Base-by-base conservation (phyloP, 805 yeast species). In the Yarrowia bubula region DNA sequence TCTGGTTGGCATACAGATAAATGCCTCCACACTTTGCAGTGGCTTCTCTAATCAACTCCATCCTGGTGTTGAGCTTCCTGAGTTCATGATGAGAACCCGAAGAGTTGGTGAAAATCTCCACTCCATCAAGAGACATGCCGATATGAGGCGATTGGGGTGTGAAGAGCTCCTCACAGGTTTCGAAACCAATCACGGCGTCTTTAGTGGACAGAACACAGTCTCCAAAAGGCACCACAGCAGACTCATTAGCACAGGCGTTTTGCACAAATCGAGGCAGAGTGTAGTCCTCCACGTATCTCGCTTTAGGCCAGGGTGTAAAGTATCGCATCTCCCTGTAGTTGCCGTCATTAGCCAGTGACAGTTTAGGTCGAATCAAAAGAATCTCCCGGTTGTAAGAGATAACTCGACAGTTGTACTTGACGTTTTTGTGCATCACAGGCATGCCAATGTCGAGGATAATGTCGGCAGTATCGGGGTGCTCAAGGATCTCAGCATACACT, bases 61-160 rank as follows among this genome's bases (percentile, higher is more conserved):
- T 79, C 71, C 99, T 83, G 7, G 90, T 86, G 77, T 93, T 85
- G 69, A 96, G 81, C 74, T 95, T 95, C 68, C 99, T 81, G 68
- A 95, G 81, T 77, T 95, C 98, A 74, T 95, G 99, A 74, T 95
- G 99, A n/a, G 96, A 89, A 1, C 99, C 99, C 5, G 96, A 87
- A 0, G 98, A 91, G 74, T 95, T 95, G 47, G 98, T 92, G 73
- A 95, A 82, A 71, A 95, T 92, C 76, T 95, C 99, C n/a, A 93
- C 96, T 47, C 99, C 99, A 75, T 92, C 98, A 38, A 95, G 78
- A 0, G 97, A 84, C 90, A 93, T 86, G 17, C 85, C 85, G 65
- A 95, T 89, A 75, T 93, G 97, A 3, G 99, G 99, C 3, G 97
- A 86, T 69, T 90, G 88, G 0, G 99, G 99, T 0, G 99, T 95